A percentile compares a stretch with the other conserved stretches of the same genome.
These are phyloP conservation scores for Chlorokybus atmophyticus DNA, from an alignment of 139 green algal genomes.

Conservation along the genomic window DNA sequence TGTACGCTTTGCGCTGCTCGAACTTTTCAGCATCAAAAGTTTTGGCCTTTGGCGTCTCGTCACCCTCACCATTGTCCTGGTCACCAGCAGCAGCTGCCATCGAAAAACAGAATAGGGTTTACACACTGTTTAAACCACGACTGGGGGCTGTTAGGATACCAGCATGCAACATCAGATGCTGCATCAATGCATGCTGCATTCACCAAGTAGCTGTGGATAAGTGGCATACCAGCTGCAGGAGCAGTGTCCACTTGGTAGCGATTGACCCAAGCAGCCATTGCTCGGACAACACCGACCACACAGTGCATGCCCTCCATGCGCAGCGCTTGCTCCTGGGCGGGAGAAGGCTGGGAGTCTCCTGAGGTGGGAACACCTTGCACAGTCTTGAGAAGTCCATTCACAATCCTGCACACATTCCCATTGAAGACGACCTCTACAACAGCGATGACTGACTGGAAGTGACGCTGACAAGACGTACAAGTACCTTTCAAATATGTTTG, in stretches of 20 bases:
- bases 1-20: conserved; percentile 57
- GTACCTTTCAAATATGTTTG: conserved; percentile 79
- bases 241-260: conserved; percentile 6
- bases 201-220: too few species aligned
- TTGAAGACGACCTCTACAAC: too few species aligned
- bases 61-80: too few species aligned
- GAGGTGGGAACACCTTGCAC: conserved; percentile 36
- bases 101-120: too few species aligned
- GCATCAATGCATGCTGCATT: too few species aligned
- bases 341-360: conserved; percentile 13
- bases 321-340: conserved; percentile 32
- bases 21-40: conserved; percentile 34
- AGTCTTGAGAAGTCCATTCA: conserved; percentile 54
- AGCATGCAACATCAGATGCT: too few species aligned
- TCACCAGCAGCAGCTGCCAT: too few species aligned
- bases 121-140: too few species aligned
- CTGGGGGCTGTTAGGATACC: too few species aligned
- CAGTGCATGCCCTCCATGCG: conserved; percentile 63
- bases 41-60: background rate
- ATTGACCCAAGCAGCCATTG: conserved; percentile 60
- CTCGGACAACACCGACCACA: conserved; percentile 48
- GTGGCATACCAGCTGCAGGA: too few species aligned
- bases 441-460: background rate
- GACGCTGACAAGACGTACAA: background rate
- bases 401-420: conserved; percentile 13